Conservation (phyloP, 2,329 filamentous ascomycete species). For the Fusarium sp. region DNA sequence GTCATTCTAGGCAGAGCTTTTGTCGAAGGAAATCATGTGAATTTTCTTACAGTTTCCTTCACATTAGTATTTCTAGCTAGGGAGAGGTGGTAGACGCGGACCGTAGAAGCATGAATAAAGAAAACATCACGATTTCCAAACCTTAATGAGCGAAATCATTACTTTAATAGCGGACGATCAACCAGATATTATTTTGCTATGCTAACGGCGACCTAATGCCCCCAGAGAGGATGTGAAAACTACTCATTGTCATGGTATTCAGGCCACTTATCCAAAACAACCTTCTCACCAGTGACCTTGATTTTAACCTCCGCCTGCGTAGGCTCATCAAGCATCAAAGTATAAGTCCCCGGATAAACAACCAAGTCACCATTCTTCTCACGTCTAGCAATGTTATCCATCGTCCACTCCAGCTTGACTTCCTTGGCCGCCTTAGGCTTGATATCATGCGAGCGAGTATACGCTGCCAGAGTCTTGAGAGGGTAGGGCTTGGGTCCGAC, state of each 20-base stretch:
- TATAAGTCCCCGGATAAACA: slow-evolving; percentile 5
- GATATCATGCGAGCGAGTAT: not conserved
- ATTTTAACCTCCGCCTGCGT: not conserved
- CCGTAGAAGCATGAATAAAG: too few species aligned
- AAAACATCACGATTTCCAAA: too few species aligned
- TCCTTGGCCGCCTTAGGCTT: not conserved
- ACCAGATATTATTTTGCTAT: too few species aligned
- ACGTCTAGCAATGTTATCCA: slow-evolving; percentile 7
- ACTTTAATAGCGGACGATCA: too few species aligned
- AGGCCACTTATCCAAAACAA: slow-evolving; percentile 7
- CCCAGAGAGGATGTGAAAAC: too few species aligned
- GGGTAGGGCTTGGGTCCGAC: slow-evolving; percentile 12
- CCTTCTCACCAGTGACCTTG: not conserved
- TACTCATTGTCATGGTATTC: not conserved
- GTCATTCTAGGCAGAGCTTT: too few species aligned
- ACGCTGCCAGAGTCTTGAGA: slow-evolving; percentile 3
- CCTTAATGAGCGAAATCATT: too few species aligned
- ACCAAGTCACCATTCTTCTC: slow-evolving; percentile 6
- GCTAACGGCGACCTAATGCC: too few species aligned
- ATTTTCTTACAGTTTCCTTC: too few species aligned
- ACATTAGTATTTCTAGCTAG: too few species aligned
- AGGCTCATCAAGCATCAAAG: slow-evolving; percentile 8
- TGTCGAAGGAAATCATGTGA: too few species aligned
- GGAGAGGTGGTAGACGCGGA: too few species aligned
- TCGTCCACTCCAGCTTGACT: not conserved